A percentile compares a stretch with the other conserved stretches of the same genome.
phyloP scores from a whole-genome alignment of 495 filamentous ascomycete species.

The Cairneyella variabilis region DNA sequence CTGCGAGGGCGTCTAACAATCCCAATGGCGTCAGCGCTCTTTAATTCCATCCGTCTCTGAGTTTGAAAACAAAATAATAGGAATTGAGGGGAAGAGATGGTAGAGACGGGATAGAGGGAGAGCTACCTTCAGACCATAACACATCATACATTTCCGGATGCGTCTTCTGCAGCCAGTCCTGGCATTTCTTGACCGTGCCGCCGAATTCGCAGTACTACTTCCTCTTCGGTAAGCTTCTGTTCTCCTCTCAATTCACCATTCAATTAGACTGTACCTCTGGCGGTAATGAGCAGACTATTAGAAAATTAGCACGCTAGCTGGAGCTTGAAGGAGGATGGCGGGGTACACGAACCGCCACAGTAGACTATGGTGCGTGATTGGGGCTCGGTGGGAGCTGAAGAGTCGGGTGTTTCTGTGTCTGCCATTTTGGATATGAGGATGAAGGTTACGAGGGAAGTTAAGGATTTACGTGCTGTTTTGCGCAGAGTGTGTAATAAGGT shows the following conservation, averaged over 20 bases:
- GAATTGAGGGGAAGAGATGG: background rate
- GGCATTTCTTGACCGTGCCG: conserved; percentile 95
- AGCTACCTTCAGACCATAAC: conserved; percentile 79
- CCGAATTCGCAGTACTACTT: conserved; percentile 96
- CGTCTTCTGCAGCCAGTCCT: conserved; percentile 83
- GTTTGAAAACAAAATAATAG: background rate
- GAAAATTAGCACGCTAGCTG: conserved; percentile 21
- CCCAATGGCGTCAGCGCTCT: background rate
- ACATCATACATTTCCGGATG: conserved; percentile 67
- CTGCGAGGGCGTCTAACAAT: conserved; percentile 69
- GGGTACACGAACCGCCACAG: conserved; percentile 65
- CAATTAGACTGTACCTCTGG: conserved; percentile 56
- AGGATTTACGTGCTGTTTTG: no score
- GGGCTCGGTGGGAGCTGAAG: conserved; percentile 38
- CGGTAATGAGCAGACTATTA: conserved; percentile 82
- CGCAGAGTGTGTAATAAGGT: no score
- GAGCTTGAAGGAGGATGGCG: conserved; percentile 9
- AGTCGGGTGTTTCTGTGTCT: conserved; percentile 27
- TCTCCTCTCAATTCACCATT: background rate
- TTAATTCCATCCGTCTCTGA: background rate
- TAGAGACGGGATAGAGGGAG: background rate
- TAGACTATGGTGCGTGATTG: conserved; percentile 69
- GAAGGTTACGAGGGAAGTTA: no score
- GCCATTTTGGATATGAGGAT: conserved; percentile 37
- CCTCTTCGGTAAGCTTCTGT: conserved; percentile 8